Evolutionary conservation across 345 rosid species (phyloP).

Genomic region (Conringia planisiliqua): DNA sequence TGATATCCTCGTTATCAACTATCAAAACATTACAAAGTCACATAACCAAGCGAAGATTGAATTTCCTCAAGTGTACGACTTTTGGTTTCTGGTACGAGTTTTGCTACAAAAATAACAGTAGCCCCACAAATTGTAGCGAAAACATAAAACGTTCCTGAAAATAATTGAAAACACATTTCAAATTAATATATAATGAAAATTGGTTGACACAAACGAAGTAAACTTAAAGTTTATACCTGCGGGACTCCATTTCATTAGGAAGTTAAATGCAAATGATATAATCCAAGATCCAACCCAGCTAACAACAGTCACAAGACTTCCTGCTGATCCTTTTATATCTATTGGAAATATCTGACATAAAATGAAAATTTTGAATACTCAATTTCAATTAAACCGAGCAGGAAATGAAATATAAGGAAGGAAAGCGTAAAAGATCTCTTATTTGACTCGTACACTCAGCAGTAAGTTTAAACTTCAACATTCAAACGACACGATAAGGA

Average conservation of each 20-base stretch:
- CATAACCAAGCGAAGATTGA: conserved; percentile 41
- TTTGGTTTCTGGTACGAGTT: conserved; percentile 73
- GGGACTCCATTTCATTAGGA: conserved; percentile 30
- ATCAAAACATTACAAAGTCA: background rate
- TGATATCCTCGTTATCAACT: no score
- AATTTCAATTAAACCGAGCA: background rate
- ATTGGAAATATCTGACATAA: conserved; percentile 61
- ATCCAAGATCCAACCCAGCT: conserved; percentile 87
- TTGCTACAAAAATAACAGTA: conserved; percentile 56
- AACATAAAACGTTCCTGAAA: conserved; percentile 61
- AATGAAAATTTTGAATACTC: background rate
- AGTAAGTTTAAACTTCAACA: background rate
- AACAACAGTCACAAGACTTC: conserved; percentile 72
- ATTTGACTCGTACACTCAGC: background rate
- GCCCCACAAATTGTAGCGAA: conserved; percentile 51
- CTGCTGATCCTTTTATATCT: conserved; percentile 77
- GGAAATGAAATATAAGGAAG: background rate
- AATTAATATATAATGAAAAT: background rate
- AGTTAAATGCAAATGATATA: conserved; percentile 59
- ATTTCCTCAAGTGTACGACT: conserved; percentile 70
- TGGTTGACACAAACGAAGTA: background rate
- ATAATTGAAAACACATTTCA: background rate
- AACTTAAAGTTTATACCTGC: background rate
- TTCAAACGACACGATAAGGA: background rate
- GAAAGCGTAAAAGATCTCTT: background rate